Evolutionary conservation across 495 filamentous ascomycete species (phyloP), one percentile per base, ranked within the genome.

Genomic region (Glonium stellatum): DNA sequence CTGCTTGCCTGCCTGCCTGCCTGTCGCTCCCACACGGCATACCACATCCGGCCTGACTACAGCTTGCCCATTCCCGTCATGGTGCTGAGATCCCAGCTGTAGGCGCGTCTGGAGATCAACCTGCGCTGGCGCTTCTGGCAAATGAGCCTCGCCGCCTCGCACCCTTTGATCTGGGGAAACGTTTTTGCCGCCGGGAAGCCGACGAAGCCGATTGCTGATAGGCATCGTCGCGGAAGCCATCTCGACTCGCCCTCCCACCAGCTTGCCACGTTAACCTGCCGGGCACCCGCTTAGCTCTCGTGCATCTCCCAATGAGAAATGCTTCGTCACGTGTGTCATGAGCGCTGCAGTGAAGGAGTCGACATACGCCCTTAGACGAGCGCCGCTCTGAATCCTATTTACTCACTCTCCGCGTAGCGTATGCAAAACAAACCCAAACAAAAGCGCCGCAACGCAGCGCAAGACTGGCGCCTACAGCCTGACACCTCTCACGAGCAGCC

Each of bases 401-500:
- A 31, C 27, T 6, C 27, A 31, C 2, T 31, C 27, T 31, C 27
- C 27, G 27, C 27, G 27, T 31, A 31, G 27, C 27, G 27, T 31
- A 31, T 31, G 27, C 27, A 31, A 31, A 31, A 13, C 39, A 44
- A 44, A 44, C 39, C 39, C 39, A 13, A 44, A 44, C 39, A 44
- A 11, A 15, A 44, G 18, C 39, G 39, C 39, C 39, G 39, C 39
- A 4, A 44, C 18, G 13, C 2, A 44, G 12, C 4, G 13, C 12
- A 44, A 44, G 12, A 44, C 12, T 4, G 13, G 13, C 0, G 13
- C 51, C 42, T 54, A 93, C 57, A 95, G 72, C 39, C 82, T 80
- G 65, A 95, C 73, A 5, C 86, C 86, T 67, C 90, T 85, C 59
- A 96, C 90, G 63, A 93, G 80, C 66, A 89, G 77, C 93, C 93